Percentiles rank a stretch among this genome's conserved stretches.
Conservation (phyloP, 352 stramenopile species). For the Phytophthora capsici region DNA sequence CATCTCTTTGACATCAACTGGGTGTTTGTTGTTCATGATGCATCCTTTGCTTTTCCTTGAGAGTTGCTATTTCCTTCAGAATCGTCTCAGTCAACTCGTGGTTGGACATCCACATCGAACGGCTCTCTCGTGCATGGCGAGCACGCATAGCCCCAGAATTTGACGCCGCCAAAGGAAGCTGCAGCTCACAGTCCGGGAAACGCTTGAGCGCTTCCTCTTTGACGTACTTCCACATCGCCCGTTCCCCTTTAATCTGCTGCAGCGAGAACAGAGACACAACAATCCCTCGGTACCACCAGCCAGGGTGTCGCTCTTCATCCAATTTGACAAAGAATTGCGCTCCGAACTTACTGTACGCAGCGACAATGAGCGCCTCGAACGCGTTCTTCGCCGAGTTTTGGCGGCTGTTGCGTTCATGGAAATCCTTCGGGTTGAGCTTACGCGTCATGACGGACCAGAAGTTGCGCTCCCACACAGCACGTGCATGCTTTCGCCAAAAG, state of each 20-base stretch:
- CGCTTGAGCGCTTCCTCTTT: constrained; percentile 35
- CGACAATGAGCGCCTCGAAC: constrained; percentile 46
- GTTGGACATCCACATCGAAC: constrained; percentile 40
- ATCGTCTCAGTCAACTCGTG: constrained; percentile 15
- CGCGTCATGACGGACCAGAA: constrained; percentile 52
- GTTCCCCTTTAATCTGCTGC: constrained; percentile 33
- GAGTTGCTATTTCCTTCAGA: constrained; percentile 19
- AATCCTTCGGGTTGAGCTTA: constrained; percentile 6
- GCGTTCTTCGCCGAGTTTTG: constrained; percentile 40
- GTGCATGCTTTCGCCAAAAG: constrained; percentile 50
- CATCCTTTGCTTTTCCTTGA: constrained; percentile 13
- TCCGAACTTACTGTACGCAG: constrained; percentile 41
- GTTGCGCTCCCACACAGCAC: constrained; percentile 58
- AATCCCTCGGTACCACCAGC: constrained; percentile 60
- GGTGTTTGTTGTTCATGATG: too few relatives aligned
- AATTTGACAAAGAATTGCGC: constrained; percentile 53
- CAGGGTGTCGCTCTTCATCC: constrained; percentile 47
- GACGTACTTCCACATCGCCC: constrained; percentile 46
- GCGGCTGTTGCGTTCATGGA: constrained; percentile 35
- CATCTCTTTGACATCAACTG: too few relatives aligned
- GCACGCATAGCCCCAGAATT: constrained; percentile 39
- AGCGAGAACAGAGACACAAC: constrained; percentile 46
- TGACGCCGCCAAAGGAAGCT: constrained; percentile 39
- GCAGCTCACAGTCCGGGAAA: constrained; percentile 54
- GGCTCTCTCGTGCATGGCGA: constrained; percentile 17